Base-by-base conservation (phyloP, 768 basidiomycete genomes). In the Phallus indusiatus region DNA sequence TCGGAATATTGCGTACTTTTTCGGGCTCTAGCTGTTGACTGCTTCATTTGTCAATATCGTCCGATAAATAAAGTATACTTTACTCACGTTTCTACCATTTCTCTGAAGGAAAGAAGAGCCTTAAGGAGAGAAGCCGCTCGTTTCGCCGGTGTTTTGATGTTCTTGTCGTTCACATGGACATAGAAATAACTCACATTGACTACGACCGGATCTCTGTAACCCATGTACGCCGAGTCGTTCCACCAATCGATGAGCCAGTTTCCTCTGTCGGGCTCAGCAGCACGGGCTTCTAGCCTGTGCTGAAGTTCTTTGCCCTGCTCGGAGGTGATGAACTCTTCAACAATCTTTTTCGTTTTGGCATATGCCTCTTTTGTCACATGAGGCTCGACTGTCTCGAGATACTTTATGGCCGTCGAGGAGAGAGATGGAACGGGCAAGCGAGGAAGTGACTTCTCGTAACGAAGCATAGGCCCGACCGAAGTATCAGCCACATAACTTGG, bases 181-280 rank as follows among this genome's bases (percentile, higher is more conserved):
- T 90, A 99, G 75, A 88, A 98, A 76, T 99, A 99, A 78, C 86
- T 92, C 66, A 94, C 92, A 63, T 84, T 88, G 14, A 94, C 88
- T 33, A 94, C 86, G 52, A 96, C 90, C 1, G 94, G 85, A 65
- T 95, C 94, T 52, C 90, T 80, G 67, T 90, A 90, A 6, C 75
- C 86, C 86, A 91, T 85, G 69, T 89, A 90, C 17, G 94, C 94
- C 5, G 71, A 81, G 36, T 96, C 91, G 72, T 98, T 94, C 95
- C 95, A 99, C 96, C 96, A 99, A 54, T 95, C 92, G 51, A 81
- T 80, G n/a, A 99, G 78, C 96, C 96, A 99, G 75, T 80, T 94
- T 65, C 75, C 76, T 55, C 74, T 70, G 17, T 71, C 70, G 1
- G 81, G 79, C 22, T 82, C 76, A 0, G 77, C 76, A 0, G 93